These are phyloP conservation scores for Yarrowia bubula DNA, from an alignment of 805 yeast species.

Conservation along the genomic window DNA sequence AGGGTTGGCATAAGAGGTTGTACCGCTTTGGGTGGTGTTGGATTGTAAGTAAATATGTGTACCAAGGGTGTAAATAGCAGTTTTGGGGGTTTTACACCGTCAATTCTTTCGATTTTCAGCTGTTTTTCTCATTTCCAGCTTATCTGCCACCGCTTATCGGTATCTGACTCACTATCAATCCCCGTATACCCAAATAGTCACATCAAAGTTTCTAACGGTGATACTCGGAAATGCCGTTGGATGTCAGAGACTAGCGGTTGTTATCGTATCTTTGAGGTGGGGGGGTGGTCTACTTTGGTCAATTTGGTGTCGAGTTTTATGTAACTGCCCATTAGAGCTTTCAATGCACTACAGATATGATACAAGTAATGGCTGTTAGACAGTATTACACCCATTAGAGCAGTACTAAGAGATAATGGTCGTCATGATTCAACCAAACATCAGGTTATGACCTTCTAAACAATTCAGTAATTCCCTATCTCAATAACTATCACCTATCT, in stretches of 20 bases:
- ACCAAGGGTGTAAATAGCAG: not conserved
- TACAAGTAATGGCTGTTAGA: too few relatives aligned
- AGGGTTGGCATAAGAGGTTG: not conserved
- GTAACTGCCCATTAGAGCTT: too few relatives aligned
- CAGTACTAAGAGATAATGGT: too few relatives aligned
- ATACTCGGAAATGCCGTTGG: conserved; percentile 6
- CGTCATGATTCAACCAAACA: too few relatives aligned
- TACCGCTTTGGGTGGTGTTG: not conserved
- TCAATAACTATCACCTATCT: not conserved
- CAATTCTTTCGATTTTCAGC: not conserved
- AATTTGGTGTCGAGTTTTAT: too few relatives aligned
- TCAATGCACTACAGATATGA: too few relatives aligned
- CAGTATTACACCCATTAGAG: too few relatives aligned
- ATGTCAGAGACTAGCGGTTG: not conserved
- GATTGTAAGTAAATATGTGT: not conserved
- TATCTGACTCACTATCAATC: conserved; percentile 4
- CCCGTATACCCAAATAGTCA: not conserved
- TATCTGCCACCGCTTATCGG: not conserved
- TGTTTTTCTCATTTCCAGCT: not conserved
- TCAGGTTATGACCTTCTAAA: not conserved
- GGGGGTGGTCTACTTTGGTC: not conserved
- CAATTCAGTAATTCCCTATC: not conserved
- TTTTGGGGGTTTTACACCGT: not conserved
- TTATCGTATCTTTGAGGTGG: not conserved
- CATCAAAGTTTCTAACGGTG: not conserved